phyloP scores from a whole-genome alignment of 2,329 filamentous ascomycete species.

The Arthroderma sp. region DNA sequence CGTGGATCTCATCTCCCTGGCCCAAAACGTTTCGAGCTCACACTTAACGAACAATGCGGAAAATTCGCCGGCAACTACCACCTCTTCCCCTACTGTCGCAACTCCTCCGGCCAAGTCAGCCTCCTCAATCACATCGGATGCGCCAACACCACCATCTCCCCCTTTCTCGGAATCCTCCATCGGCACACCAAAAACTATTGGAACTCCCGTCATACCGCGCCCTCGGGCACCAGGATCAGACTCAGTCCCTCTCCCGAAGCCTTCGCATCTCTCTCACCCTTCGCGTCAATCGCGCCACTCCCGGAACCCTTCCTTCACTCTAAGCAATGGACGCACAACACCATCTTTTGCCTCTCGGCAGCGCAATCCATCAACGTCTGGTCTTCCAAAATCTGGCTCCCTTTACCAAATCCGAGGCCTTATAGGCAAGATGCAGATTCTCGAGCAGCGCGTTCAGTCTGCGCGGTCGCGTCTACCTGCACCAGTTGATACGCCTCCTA shows the following conservation, averaged over 20 bases:
- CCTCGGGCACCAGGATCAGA: slow-evolving; percentile 35
- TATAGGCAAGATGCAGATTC: slow-evolving; percentile 91
- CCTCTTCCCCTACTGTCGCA: slow-evolving; percentile 78
- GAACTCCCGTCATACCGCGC: slow-evolving; percentile 36
- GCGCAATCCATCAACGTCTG: slow-evolving; percentile 11
- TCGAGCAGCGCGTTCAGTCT: slow-evolving; percentile 85
- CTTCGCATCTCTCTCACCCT: slow-evolving; percentile 34
- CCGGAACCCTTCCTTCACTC: slow-evolving; percentile 47
- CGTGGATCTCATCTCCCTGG: slow-evolving; percentile 38
- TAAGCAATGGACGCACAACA: slow-evolving; percentile 33
- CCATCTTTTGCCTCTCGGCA: slow-evolving; percentile 31
- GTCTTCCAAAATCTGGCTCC: slow-evolving; percentile 41
- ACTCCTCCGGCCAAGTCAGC: slow-evolving; percentile 68
- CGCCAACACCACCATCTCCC: slow-evolving; percentile 79
- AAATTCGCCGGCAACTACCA: slow-evolving; percentile 63
- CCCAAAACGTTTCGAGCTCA: slow-evolving; percentile 1
- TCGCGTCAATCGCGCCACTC: slow-evolving; percentile 36
- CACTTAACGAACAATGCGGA: slow-evolving; percentile 37
- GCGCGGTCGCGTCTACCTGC: slow-evolving; percentile 84
- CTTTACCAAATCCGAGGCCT: slow-evolving; percentile 86
- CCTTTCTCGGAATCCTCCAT: slow-evolving; percentile 78
- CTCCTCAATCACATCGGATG: slow-evolving; percentile 47
- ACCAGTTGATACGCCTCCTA: slow-evolving; percentile 63
- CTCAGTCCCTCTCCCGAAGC: slow-evolving; percentile 40
- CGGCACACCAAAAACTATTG: slow-evolving; percentile 42